Conservation (phyloP, 768 basidiomycete genomes). For the Leccinellum luteum region DNA sequence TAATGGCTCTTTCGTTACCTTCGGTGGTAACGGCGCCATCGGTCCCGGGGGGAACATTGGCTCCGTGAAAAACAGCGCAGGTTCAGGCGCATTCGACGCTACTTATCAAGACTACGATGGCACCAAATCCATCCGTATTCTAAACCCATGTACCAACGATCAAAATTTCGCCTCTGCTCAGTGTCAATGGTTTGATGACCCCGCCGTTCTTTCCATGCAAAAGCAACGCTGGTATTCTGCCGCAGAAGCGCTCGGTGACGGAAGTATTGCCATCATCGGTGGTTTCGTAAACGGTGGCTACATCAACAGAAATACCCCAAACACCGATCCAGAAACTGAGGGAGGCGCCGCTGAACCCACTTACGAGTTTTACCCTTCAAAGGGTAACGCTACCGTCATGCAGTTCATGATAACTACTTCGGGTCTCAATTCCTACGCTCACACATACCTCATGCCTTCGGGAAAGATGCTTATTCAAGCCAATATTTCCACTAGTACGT, state of each 20-base stretch:
- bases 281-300: conserved; percentile 79
- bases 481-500: conserved; percentile 46
- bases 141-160: conserved; percentile 65
- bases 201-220: conserved; percentile 61
- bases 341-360: conserved; percentile 79
- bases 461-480: conserved; percentile 82
- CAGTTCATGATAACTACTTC: conserved; percentile 69
- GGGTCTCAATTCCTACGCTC: conserved; percentile 76
- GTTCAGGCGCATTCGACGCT: conserved; percentile 55
- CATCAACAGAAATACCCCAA: conserved; percentile 72
- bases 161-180: conserved; percentile 46
- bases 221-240: conserved; percentile 76
- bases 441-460: conserved; percentile 70
- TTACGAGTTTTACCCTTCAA: conserved; percentile 78
- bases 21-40: conserved; percentile 78
- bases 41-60: conserved; percentile 61
- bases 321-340: conserved; percentile 56
- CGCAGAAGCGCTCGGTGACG: conserved; percentile 73
- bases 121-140: conserved; percentile 70
- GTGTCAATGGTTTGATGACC: conserved; percentile 75
- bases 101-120: conserved; percentile 82
- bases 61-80: conserved; percentile 45
- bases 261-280: conserved; percentile 76
- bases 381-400: conserved; percentile 50
- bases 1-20: conserved; percentile 70